These are phyloP conservation scores for Trichomonascus vanleenenianus DNA, from an alignment of 805 yeast species.

Conservation along the genomic window DNA sequence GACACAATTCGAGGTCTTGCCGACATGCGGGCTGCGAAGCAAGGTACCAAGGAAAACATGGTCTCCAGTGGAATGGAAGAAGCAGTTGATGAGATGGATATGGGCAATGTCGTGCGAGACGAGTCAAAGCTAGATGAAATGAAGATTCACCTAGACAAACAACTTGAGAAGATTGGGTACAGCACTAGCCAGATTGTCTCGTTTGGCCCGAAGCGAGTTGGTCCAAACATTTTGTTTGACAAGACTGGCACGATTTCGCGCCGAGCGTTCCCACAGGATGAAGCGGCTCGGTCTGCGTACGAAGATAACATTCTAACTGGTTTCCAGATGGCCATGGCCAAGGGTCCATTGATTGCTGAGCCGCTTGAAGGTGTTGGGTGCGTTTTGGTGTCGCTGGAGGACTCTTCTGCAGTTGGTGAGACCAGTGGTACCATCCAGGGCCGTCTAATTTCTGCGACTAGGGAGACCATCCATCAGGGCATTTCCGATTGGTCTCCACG, in stretches of 20 bases:
- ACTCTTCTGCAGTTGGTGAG: slow-evolving; percentile 22
- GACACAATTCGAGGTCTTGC: slow-evolving; percentile 34
- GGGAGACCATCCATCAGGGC: slow-evolving; percentile 63
- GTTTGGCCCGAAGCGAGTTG: slow-evolving; percentile 72
- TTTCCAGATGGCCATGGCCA: slow-evolving; percentile 69
- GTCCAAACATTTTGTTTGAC: slow-evolving; percentile 69
- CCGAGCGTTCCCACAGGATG: slow-evolving; percentile 25
- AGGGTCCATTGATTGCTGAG: slow-evolving; percentile 87
- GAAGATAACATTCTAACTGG: slow-evolving; percentile 71
- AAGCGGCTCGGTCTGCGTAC: slow-evolving; percentile 25
- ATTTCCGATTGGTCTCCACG: slow-evolving; percentile 83
- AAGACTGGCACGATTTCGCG: slow-evolving; percentile 31
- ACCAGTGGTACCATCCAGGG: slow-evolving; percentile 49
- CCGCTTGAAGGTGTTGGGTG: slow-evolving; percentile 77
- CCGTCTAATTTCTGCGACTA: slow-evolving; percentile 61
- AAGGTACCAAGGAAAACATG: slow-evolving; percentile 18
- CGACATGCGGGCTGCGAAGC: slow-evolving; percentile 22
- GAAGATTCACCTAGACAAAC: not conserved
- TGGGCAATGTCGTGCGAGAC: slow-evolving; percentile 18
- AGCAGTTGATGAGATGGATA: slow-evolving; percentile 15
- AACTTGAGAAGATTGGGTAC: slow-evolving; percentile 1
- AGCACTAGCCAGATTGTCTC: slow-evolving; percentile 39
- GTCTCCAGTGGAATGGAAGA: slow-evolving; percentile 9
- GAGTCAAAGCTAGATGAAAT: slow-evolving; percentile 23
- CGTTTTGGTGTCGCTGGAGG: slow-evolving; percentile 26